Conservation (phyloP, 768 basidiomycete species). For the Tricholoma flavovirens region DNA sequence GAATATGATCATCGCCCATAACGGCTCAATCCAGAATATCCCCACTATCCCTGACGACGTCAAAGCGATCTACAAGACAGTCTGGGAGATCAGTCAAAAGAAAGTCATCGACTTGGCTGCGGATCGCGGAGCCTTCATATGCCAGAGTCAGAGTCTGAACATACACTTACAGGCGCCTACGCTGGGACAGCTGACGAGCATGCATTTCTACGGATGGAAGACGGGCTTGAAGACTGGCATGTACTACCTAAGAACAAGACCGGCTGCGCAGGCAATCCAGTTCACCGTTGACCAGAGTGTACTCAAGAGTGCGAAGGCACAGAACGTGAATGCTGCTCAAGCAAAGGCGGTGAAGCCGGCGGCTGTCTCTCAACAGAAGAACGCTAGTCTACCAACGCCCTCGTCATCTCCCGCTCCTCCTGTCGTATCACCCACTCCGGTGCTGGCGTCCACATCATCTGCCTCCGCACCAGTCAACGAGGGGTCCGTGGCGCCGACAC, state of each 20-base stretch:
- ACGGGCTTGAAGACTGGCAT: conserved; percentile 98
- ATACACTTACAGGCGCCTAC: conserved; percentile 89
- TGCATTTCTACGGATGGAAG: conserved; percentile 99
- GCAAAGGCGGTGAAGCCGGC: conserved; percentile 18
- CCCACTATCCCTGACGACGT: conserved; percentile 83
- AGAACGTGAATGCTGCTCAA: conserved; percentile 26
- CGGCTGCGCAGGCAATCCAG: conserved; percentile 94
- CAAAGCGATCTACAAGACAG: conserved; percentile 99
- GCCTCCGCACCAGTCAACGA: conserved; percentile 16
- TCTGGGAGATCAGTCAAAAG: conserved; percentile 99
- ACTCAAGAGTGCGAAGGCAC: conserved; percentile 58
- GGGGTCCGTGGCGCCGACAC: conserved; percentile 17
- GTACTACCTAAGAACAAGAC: conserved; percentile 94
- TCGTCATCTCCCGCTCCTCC: conserved; percentile 17
- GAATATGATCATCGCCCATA: conserved; percentile 97
- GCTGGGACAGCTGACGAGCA: conserved; percentile 85
- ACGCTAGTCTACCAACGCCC: conserved; percentile 19
- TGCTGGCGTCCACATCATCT: conserved; percentile 9
- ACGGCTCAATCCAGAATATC: conserved; percentile 85
- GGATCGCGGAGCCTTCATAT: conserved; percentile 98
- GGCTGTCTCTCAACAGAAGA: background rate
- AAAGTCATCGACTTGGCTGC: conserved; percentile 96
- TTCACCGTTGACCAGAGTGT: conserved; percentile 89
- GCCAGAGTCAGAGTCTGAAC: conserved; percentile 93
- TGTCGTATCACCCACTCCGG: conserved; percentile 4